These are phyloP conservation scores for Aspergillus vadensis DNA, from an alignment of 2,329 filamentous ascomycete species.

Conservation along the genomic window DNA sequence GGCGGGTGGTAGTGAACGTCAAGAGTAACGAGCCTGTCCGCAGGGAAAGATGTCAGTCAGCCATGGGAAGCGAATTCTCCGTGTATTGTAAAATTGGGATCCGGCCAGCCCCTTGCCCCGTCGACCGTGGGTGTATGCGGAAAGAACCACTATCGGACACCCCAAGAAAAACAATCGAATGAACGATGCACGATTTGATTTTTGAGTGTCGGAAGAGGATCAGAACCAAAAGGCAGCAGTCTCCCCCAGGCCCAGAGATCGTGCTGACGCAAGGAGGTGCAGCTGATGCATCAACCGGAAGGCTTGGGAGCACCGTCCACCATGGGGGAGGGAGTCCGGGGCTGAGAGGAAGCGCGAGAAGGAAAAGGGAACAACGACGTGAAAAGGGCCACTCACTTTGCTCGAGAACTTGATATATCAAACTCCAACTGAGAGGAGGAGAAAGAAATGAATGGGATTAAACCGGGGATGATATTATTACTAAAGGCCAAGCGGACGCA, in stretches of 20 bases:
- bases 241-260: constrained; percentile 7
- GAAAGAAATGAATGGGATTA: constrained; percentile 10
- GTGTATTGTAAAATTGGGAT: constrained; percentile 11
- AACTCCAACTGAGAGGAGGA: not conserved
- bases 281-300: constrained; percentile 14
- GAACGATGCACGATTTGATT: not conserved
- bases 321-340: not conserved
- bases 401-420: constrained; percentile 5
- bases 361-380: not conserved
- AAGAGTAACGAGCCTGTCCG: not conserved
- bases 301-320: constrained; percentile 1
- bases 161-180: constrained; percentile 11
- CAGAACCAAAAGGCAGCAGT: constrained; percentile 7
- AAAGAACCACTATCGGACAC: constrained; percentile 3
- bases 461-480: constrained; percentile 17
- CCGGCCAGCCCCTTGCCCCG: not conserved
- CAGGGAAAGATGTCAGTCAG: constrained; percentile 12
- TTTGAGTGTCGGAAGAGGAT: too few species aligned
- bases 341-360: not conserved
- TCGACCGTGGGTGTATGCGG: constrained; percentile 20
- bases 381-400: constrained; percentile 14
- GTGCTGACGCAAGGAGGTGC: constrained; percentile 23
- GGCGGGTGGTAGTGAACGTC: constrained; percentile 10
- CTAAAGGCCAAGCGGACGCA: constrained; percentile 14
- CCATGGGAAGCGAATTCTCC: constrained; percentile 20